Evolutionary conservation across 352 stramenopile species (phyloP), one percentile per base, ranked within the genome.

Genomic region (Blastocystis sp.): DNA sequence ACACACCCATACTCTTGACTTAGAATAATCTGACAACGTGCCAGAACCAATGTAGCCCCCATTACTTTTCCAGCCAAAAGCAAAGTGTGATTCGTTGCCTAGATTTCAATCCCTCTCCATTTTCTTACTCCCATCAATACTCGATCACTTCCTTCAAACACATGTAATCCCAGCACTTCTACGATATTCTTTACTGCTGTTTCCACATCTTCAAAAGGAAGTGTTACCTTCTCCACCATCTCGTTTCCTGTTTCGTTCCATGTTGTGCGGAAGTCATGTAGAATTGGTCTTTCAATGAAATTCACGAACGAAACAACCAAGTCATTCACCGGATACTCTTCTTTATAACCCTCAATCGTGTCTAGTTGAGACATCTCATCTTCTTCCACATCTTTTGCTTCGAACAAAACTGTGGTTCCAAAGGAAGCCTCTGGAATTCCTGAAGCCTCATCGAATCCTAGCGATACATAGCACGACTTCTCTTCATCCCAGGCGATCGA

Each of bases 301-400:
- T 99, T 97, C 53, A 94, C 95, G 5, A 96, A 94, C 34, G 92
- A 91, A 55, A 99, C 94, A 73, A 98, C 95, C 64, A 99, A 93
- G 90, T 98, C 94, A 91, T 99, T 97, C 90, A 99, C 93, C 4
- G 96, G 94, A 91, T 99, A 99, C 90, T 99, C 97, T 91, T 99
- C 98, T 75, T 98, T 93, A 91, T 97, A 99, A 8, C 95, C 95
- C 90, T 95, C 91, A 26, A 87, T 92, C 56, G 92, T 82, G 8
- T 94, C 93, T 47, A 94, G 92, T 3, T 66, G 88, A 62, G 95
- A 91, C 65, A 92, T n/a, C 79, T 24, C 65, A 39, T 18, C 53
- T 50, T 76, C 55, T 45, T 87, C 66, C 0, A 59, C 50, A 43
- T 26, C 82, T 41, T 81, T 87, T 16, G 68, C 64, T 43, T 79